phyloP scores from a whole-genome alignment of 129 eudicot species.

The Flaveria robusta region DNA sequence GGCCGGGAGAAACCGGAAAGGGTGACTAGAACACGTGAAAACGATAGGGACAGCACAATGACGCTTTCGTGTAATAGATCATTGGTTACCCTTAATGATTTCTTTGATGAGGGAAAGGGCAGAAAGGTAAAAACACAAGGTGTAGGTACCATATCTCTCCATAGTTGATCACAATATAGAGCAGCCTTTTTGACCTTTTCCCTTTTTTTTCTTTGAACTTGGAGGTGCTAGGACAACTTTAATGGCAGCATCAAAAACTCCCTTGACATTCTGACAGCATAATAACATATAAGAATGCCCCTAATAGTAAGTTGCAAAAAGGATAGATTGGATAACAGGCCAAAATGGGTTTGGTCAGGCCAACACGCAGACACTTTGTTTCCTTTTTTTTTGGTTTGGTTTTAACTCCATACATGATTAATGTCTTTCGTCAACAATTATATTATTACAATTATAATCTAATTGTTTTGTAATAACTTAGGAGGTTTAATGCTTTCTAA shows the following conservation, averaged over 20 bases:
- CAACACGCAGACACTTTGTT: not conserved
- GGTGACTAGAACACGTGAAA: constrained; percentile 12
- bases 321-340: not conserved
- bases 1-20: constrained; percentile 25
- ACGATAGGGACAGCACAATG: constrained; percentile 11
- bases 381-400: not conserved
- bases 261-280: constrained; percentile 47
- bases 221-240: constrained; percentile 59
- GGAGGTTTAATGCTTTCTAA: not conserved
- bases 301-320: not conserved
- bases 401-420: not conserved
- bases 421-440: not conserved
- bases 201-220: constrained; percentile 54
- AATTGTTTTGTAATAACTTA: not conserved
- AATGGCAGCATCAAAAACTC: constrained; percentile 56
- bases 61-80: constrained; percentile 24
- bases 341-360: not conserved
- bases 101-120: constrained; percentile 31
- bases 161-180: constrained; percentile 49
- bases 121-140: constrained; percentile 33
- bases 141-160: constrained; percentile 18
- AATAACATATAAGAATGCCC: not conserved
- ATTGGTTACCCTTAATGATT: constrained; percentile 29
- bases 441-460: not conserved
- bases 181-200: constrained; percentile 57